Conservation (phyloP, 257 asterid genomes). For the Haberlea rhodopensis region DNA sequence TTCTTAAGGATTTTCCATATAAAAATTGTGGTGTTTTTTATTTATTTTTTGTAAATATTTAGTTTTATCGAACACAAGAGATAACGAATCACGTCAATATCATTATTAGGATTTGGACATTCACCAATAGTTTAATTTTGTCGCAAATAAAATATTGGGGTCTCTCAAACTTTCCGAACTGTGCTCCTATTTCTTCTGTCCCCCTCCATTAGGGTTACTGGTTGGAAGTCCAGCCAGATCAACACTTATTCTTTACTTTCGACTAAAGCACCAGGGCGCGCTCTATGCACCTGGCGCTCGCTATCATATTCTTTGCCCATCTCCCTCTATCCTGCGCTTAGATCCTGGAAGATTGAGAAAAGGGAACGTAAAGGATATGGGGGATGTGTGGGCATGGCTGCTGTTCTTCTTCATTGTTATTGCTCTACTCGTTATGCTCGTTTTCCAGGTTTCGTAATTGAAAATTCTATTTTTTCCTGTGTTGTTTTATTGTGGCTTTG, state of each 20-base stretch:
- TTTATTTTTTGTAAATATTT: no score
- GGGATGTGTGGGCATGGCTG: slow-evolving; percentile 70
- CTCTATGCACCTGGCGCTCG: slow-evolving; percentile 35
- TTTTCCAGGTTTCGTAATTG: slow-evolving; percentile 61
- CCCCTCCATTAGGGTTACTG: slow-evolving; percentile 23
- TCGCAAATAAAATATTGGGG: no score
- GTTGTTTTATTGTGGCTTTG: neutral
- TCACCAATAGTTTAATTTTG: no score
- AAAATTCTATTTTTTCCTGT: neutral
- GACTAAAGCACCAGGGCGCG: slow-evolving; percentile 37
- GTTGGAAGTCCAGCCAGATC: slow-evolving; percentile 24
- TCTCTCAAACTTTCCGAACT: no score
- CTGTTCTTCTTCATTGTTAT: slow-evolving; percentile 75
- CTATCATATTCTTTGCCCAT: slow-evolving; percentile 13
- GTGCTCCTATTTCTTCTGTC: neutral
- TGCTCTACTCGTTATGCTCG: slow-evolving; percentile 59
- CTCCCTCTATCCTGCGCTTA: slow-evolving; percentile 4
- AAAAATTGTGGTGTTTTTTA: no score
- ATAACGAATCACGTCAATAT: no score
- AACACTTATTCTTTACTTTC: slow-evolving; percentile 32
- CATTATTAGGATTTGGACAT: no score
- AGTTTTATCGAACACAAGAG: no score
- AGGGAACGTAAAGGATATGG: slow-evolving; percentile 39
- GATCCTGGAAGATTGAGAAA: neutral
- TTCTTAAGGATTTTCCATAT: no score